Conservation (phyloP, 169 alveolate genomes). For the Condylostoma magnum region DNA sequence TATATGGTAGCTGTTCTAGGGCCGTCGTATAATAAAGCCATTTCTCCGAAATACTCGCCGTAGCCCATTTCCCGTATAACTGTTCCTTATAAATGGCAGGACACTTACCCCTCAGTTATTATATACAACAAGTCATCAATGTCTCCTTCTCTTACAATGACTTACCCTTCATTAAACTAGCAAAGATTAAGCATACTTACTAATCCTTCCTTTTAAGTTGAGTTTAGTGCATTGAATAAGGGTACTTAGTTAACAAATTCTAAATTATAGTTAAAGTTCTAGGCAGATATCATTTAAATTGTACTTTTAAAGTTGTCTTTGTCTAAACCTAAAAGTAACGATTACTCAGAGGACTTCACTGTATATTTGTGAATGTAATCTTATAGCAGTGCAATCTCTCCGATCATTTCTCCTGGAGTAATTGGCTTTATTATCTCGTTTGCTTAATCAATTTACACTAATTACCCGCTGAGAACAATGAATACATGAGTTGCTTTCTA, state of each 20-base stretch:
- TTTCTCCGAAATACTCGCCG: slow-evolving; percentile 59
- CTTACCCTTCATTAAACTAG: slow-evolving; percentile 32
- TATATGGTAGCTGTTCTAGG: slow-evolving; percentile 48
- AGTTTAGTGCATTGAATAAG: slow-evolving; percentile 33
- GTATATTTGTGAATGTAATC: slow-evolving; percentile 71
- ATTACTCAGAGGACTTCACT: slow-evolving; percentile 46
- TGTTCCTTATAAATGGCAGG: slow-evolving; percentile 27
- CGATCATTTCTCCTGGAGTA: slow-evolving; percentile 71
- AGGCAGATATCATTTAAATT: slow-evolving; percentile 44
- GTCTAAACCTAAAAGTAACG: slow-evolving; percentile 56
- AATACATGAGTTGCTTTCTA: too few species aligned
- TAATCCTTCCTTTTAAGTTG: slow-evolving; percentile 34
- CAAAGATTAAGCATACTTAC: slow-evolving; percentile 24
- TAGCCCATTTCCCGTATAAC: slow-evolving; percentile 34
- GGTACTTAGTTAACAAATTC: slow-evolving; percentile 36
- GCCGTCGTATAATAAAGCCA: slow-evolving; percentile 42
- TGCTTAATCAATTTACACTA: too few species aligned
- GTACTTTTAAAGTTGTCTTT: slow-evolving; percentile 57
- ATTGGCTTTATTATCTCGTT: too few species aligned
- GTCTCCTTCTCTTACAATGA: slow-evolving; percentile 46
- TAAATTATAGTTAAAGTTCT: slow-evolving; percentile 48
- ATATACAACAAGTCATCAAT: slow-evolving; percentile 41
- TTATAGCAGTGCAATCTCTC: slow-evolving; percentile 80
- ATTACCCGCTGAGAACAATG: too few species aligned
- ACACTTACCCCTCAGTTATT: slow-evolving; percentile 53